Evolutionary conservation across 1,139 yeast genomes (phyloP).

Genomic region (Blastobotrys arbuscula): DNA sequence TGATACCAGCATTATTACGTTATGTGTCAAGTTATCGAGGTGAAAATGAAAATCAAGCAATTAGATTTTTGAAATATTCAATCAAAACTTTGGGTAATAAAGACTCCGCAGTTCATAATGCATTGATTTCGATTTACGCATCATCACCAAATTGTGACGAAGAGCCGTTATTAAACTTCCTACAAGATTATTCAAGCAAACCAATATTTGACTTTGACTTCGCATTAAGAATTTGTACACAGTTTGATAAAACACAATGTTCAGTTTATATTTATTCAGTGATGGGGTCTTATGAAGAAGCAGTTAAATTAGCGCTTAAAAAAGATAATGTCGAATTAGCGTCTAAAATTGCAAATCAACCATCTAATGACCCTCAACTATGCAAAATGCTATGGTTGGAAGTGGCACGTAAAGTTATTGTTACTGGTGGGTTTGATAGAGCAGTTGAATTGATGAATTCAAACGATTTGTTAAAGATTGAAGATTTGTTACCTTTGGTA

Average conservation of each 20-base stretch:
- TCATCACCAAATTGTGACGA: slow-evolving; percentile 44
- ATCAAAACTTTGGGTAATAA: slow-evolving; percentile 48
- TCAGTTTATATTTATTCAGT: slow-evolving; percentile 68
- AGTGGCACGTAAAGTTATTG: slow-evolving; percentile 57
- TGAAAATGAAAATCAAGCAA: slow-evolving; percentile 49
- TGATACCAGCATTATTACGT: slow-evolving; percentile 70
- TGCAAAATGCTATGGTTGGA: slow-evolving; percentile 72
- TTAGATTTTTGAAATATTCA: slow-evolving; percentile 57
- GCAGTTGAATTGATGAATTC: slow-evolving; percentile 40
- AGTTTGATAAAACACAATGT: slow-evolving; percentile 51
- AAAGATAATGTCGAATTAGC: slow-evolving; percentile 60
- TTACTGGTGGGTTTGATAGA: slow-evolving; percentile 21
- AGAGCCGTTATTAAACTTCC: slow-evolving; percentile 43
- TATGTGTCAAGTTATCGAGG: slow-evolving; percentile 47
- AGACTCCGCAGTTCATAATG: slow-evolving; percentile 58
- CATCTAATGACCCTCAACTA: slow-evolving; percentile 41
- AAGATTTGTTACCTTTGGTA: slow-evolving; percentile 76
- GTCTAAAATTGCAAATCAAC: slow-evolving; percentile 49
- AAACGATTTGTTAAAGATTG: slow-evolving; percentile 54
- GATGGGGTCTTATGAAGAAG: slow-evolving; percentile 70
- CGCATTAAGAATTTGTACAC: slow-evolving; percentile 66
- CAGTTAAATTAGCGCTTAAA: slow-evolving; percentile 65
- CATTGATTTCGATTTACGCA: slow-evolving; percentile 66
- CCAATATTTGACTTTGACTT: slow-evolving; percentile 54
- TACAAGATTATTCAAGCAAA: slow-evolving; percentile 36